A percentile compares a stretch with the other conserved stretches of the same genome.
Evolutionary conservation across 2,329 filamentous ascomycete genomes (phyloP).

Genomic region (Metarhizium guizhouense): DNA sequence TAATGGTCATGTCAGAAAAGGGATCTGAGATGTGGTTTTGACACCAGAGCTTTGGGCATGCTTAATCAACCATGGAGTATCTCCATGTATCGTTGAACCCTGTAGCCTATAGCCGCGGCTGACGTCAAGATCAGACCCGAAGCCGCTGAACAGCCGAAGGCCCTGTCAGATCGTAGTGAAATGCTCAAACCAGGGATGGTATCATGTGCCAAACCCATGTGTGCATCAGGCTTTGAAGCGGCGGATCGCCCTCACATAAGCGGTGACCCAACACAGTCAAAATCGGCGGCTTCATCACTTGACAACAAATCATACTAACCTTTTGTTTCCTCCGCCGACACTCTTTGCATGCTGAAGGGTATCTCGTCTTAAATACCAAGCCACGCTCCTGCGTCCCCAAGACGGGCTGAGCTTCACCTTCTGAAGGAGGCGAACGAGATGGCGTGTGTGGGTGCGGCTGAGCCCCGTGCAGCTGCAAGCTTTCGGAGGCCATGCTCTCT

Average conservation of each 20-base stretch:
- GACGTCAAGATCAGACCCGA: background rate
- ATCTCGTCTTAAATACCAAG: conserved; percentile 12
- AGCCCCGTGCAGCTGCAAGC: conserved; percentile 17
- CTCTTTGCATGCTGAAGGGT: conserved; percentile 37
- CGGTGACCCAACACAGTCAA: background rate
- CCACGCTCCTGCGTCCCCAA: background rate
- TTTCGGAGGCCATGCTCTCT: conserved; percentile 16
- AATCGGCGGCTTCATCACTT: background rate
- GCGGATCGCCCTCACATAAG: background rate
- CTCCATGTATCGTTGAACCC: no score
- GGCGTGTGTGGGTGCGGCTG: conserved; percentile 6
- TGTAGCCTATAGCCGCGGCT: no score
- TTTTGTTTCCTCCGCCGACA: conserved; percentile 44
- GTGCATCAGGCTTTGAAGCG: background rate
- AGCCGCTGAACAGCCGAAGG: background rate
- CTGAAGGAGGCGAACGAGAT: conserved; percentile 7
- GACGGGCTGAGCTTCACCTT: conserved; percentile 2
- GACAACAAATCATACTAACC: conserved; percentile 18
- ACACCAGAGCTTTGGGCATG: no score
- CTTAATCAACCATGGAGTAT: no score
- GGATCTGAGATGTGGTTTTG: no score
- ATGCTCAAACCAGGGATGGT: background rate
- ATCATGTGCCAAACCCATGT: background rate
- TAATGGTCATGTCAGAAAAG: no score
- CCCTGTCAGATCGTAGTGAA: background rate